phyloP scores from a whole-genome alignment of 2,329 filamentous ascomycete species.

The Cladophialophora carrionii region DNA sequence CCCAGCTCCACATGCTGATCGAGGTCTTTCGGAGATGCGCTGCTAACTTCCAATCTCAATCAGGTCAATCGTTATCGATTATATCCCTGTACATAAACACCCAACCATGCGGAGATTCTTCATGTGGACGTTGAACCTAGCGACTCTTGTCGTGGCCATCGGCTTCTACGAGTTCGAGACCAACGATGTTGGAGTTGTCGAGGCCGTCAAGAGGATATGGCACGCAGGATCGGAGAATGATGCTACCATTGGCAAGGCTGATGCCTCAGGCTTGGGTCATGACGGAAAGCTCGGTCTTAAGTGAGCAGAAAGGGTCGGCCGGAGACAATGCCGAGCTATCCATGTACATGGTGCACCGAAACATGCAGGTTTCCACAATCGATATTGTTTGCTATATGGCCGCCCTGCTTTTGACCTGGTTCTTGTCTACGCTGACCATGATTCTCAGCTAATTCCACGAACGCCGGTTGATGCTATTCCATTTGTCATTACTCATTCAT shows the following conservation, averaged over 20 bases:
- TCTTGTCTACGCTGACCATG: constrained; percentile 8
- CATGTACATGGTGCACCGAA: constrained; percentile 24
- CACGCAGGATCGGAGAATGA: constrained; percentile 61
- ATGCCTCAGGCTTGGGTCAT: constrained; percentile 27
- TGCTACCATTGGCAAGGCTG: constrained; percentile 33
- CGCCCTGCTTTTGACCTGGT: not conserved
- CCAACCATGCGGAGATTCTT: constrained; percentile 68
- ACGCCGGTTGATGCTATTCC: not conserved
- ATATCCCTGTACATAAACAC: constrained; percentile 74
- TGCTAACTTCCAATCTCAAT: constrained; percentile 1
- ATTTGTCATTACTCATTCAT: not conserved
- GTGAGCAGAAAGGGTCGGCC: not conserved
- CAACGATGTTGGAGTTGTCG: constrained; percentile 92
- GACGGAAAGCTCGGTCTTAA: constrained; percentile 36
- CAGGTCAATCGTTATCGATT: constrained; percentile 80
- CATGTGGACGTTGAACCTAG: constrained; percentile 76
- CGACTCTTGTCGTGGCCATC: constrained; percentile 78
- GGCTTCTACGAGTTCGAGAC: constrained; percentile 99
- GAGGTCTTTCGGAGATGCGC: not conserved
- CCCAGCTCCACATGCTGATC: not conserved
- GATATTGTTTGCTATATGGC: constrained; percentile 10
- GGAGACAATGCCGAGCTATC: not conserved
- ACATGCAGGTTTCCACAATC: constrained; percentile 18
- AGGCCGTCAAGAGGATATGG: constrained; percentile 87
- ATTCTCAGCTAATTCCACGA: not conserved